Conservation (phyloP, 2,329 filamentous ascomycete genomes). For the Xylariaceae sp. region DNA sequence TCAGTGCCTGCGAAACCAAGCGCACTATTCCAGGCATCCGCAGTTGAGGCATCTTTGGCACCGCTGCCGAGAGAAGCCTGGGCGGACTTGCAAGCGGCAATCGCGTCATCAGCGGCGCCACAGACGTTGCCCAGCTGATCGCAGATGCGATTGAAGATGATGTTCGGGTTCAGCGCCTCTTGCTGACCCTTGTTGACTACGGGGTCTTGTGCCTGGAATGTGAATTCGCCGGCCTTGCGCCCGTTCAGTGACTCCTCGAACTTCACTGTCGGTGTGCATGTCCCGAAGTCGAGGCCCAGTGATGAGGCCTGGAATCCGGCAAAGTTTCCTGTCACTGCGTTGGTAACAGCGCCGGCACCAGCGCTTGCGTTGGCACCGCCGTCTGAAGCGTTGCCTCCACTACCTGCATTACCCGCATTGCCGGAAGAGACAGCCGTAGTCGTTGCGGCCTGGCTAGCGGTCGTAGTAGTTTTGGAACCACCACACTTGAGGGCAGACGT, state of each 20-base stretch:
- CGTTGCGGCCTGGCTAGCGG: slow-evolving; percentile 27
- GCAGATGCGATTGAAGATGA: slow-evolving; percentile 76
- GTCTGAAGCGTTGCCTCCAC: not conserved
- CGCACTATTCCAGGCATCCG: slow-evolving; percentile 50
- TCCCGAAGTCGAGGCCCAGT: slow-evolving; percentile 57
- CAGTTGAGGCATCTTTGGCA: slow-evolving; percentile 46
- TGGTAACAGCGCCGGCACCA: slow-evolving; percentile 41
- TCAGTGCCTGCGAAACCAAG: slow-evolving; percentile 49
- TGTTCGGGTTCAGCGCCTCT: slow-evolving; percentile 74
- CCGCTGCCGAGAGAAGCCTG: slow-evolving; percentile 48
- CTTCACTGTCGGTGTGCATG: slow-evolving; percentile 63
- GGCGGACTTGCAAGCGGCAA: slow-evolving; percentile 58
- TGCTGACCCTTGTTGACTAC: slow-evolving; percentile 67
- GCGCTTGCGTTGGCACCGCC: slow-evolving; percentile 27
- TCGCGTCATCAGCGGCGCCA: slow-evolving; percentile 65
- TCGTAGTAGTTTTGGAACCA: slow-evolving; percentile 23
- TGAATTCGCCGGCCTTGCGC: slow-evolving; percentile 64
- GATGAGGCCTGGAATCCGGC: slow-evolving; percentile 42
- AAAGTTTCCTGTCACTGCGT: slow-evolving; percentile 44
- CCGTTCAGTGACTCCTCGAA: slow-evolving; percentile 64
- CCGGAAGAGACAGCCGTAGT: slow-evolving; percentile 25
- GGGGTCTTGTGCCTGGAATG: slow-evolving; percentile 71
- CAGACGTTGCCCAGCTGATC: slow-evolving; percentile 74
- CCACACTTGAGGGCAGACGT: slow-evolving; percentile 25
- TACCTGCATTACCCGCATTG: slow-evolving; percentile 27